Conservation (phyloP, 305 asterid genomes). For the Solanum hybrid region DNA sequence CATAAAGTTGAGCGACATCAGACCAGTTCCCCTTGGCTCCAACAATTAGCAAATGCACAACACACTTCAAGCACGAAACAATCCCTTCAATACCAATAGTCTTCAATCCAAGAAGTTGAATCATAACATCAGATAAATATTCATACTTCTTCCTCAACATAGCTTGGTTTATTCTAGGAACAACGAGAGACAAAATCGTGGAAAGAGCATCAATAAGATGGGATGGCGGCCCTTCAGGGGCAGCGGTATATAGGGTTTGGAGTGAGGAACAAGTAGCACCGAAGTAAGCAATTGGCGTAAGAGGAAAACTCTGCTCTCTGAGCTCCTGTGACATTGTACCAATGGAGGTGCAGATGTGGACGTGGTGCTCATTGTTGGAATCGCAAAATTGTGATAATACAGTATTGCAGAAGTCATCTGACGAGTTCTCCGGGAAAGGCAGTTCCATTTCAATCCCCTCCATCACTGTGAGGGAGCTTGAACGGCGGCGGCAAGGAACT, state of each 20-base stretch:
- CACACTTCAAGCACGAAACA: constrained; percentile 51
- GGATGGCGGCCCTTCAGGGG: constrained; percentile 33
- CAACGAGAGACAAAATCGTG: constrained; percentile 46
- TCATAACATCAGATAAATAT: constrained; percentile 42
- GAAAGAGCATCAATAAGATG: constrained; percentile 63
- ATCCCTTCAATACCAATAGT: constrained; percentile 44
- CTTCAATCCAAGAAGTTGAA: constrained; percentile 28
- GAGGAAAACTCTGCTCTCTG: constrained; percentile 52
- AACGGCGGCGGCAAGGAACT: not conserved
- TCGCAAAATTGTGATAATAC: constrained; percentile 46
- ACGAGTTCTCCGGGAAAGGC: constrained; percentile 11
- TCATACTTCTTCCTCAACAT: constrained; percentile 37
- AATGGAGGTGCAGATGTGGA: constrained; percentile 57
- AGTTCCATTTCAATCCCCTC: constrained; percentile 44
- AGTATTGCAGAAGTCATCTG: constrained; percentile 40
- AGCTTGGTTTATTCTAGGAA: constrained; percentile 29
- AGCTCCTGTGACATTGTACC: constrained; percentile 77
- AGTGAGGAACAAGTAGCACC: constrained; percentile 77
- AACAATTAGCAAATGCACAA: constrained; percentile 38
- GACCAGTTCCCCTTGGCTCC: constrained; percentile 53
- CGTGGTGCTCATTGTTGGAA: constrained; percentile 54
- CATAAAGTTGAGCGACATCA: constrained; percentile 50
- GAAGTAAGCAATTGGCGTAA: constrained; percentile 57
- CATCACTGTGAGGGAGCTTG: constrained; percentile 18
- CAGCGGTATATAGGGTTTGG: constrained; percentile 36